Base-by-base conservation (phyloP, 2,329 filamentous ascomycete species). In the Claviceps pazoutovae region DNA sequence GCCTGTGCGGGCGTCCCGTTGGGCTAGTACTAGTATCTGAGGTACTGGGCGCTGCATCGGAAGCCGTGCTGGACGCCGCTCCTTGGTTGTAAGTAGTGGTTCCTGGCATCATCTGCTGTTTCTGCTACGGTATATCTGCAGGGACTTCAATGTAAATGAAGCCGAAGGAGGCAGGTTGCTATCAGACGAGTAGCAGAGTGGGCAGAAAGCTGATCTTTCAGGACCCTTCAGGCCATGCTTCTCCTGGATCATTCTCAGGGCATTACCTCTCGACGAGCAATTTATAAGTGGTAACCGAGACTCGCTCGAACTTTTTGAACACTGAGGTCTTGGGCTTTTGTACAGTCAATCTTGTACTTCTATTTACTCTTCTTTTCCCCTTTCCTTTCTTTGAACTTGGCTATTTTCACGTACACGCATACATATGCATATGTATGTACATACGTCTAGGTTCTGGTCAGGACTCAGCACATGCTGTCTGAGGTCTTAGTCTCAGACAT, bases 271-370 rank as follows among this genome's bases (percentile, higher is more conserved):
- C 56, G 54, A 21, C 60, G 63, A 1, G 71, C 72, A 3, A 61
- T 61, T 8, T 68, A 73, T 76, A 58, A 11, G 67, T 69, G 1
- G 66, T 73, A 43, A 77, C 60, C 9, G 68, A 68, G 8, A 67
- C 56, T 9, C 67, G 65, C 56, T 74, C 68, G 14, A 59, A 60
- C n/a, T 57, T 60, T 47, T 51, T 62, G 55, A 60, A 67, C 4
- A 30, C 8, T 30, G 8, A 11, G 8, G 0, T 9, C 26, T 30
- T 30, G 8, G 26, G 26, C 26, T 4, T 11, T 30, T 30, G 26
- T 9, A 9, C 8, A 30, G 26, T 30, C 9, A 8, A 30, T 30
- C 26, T 30, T 30, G 26, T 3, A 30, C 3, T 60, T 56, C 56
- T 63, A 66, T 52, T 62, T 56, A 46, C 55, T 56, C 6, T 49